phyloP scores from a whole-genome alignment of 257 asterid genomes.

The Marsdenia floribunda region DNA sequence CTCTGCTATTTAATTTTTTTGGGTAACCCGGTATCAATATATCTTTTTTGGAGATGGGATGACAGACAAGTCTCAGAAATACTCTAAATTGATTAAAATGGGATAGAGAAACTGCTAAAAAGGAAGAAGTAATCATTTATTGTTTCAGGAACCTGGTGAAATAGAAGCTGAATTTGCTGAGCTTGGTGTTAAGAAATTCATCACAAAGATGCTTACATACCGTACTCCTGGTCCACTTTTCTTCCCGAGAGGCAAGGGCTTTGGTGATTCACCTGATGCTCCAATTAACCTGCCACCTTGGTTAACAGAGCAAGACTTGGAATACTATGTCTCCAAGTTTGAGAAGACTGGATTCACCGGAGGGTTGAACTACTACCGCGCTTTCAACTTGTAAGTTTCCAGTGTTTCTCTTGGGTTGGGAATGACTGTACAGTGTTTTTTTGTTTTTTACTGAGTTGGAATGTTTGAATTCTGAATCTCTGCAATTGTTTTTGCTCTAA shows the following conservation, averaged over 20 bases:
- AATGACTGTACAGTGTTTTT: background rate
- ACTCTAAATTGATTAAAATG: background rate
- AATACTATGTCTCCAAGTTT: slow-evolving; percentile 41
- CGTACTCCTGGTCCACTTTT: slow-evolving; percentile 12
- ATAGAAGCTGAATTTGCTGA: slow-evolving; percentile 21
- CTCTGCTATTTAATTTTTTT: no score
- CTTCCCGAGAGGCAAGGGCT: slow-evolving; percentile 14
- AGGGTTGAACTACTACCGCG: slow-evolving; percentile 58
- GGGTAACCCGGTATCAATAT: no score
- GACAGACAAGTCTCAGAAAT: background rate
- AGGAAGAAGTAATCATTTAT: background rate
- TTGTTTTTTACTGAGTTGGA: background rate
- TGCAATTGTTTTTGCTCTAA: background rate
- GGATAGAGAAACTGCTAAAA: no score
- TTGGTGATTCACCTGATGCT: slow-evolving; percentile 14
- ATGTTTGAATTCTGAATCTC: background rate
- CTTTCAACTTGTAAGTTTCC: slow-evolving; percentile 31
- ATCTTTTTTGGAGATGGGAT: background rate
- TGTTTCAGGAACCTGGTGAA: slow-evolving; percentile 20
- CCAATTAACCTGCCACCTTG: slow-evolving; percentile 30
- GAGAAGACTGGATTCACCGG: slow-evolving; percentile 59
- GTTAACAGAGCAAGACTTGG: slow-evolving; percentile 46
- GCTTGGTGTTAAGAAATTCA: slow-evolving; percentile 10
- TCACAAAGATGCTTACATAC: slow-evolving; percentile 7
- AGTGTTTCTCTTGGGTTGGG: no score